A percentile compares a stretch with the other conserved stretches of the same genome.
These are phyloP conservation scores for Aspergillus pseudotamarii DNA, from an alignment of 2,329 filamentous ascomycete genomes.

Conservation along the genomic window DNA sequence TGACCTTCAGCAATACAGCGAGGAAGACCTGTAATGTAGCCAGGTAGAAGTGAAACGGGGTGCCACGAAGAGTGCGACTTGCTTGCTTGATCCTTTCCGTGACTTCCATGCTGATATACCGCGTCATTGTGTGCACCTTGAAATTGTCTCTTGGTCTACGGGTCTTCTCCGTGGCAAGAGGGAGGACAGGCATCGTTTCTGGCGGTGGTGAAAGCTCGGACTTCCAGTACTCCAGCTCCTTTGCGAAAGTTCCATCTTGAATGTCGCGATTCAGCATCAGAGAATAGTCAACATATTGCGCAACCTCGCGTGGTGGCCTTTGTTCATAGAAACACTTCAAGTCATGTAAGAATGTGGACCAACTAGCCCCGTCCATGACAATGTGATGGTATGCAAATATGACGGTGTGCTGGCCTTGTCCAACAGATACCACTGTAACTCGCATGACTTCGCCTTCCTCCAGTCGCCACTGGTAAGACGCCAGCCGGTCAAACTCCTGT, in stretches of 20 bases:
- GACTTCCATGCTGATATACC: background rate
- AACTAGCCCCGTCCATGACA: background rate
- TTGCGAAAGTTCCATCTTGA: background rate
- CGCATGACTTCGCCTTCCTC: background rate
- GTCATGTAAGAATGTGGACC: background rate
- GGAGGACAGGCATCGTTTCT: slow-evolving; percentile 4
- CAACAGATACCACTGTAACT: background rate
- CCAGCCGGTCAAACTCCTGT: background rate
- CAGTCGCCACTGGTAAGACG: background rate
- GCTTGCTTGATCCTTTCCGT: background rate
- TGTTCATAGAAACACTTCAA: background rate
- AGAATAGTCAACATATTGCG: slow-evolving; percentile 10
- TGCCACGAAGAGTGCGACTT: background rate
- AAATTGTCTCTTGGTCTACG: background rate
- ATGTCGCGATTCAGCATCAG: background rate
- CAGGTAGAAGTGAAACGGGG: slow-evolving; percentile 13
- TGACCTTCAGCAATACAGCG: background rate
- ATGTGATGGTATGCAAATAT: background rate
- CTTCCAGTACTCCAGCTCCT: slow-evolving; percentile 10
- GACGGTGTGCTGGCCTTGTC: background rate
- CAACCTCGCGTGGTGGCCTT: background rate
- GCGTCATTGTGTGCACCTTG: background rate
- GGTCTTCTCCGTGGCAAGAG: background rate
- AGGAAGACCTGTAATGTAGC: slow-evolving; percentile 6
- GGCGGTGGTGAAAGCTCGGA: background rate